Evolutionary conservation across 2,329 filamentous ascomycete genomes (phyloP), one percentile per base, ranked within the genome.

Genomic region (Calonectria ilicicola): DNA sequence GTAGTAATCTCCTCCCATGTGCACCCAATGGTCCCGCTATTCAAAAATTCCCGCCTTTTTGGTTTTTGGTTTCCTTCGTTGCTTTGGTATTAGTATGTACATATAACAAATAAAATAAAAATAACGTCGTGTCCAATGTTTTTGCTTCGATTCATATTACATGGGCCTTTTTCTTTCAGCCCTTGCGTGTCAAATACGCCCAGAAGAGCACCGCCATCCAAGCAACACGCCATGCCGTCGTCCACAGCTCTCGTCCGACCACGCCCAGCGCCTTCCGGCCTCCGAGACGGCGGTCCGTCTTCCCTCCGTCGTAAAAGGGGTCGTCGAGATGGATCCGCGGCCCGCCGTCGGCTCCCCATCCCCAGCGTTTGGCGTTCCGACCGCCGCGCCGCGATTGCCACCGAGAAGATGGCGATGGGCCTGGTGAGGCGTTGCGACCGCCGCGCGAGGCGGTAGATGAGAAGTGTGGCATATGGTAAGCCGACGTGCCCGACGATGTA

Each of bases 161-260:
- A 56, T 64, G 38, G 21, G 29, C 8, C n/a, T 21, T 27, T 15
- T 35, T 44, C 23, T 32, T 35, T 75, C 83, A 94, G 75, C 92
- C 92, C 79, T 87, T 88, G 84, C 89, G 91, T 69, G 92, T 87
- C 77, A 96, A 84, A 84, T 91, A 94, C 35, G 87, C 86, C 87
- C 94, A 97, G 81, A 92, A 91, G 17, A 85, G 75, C 53, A 92
- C 82, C 23, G 90, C 91, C 82, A 94, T 89, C 87, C 89, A 91
- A 7, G 87, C 87, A 4, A 95, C 91, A 60, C 89, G 86, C 84
- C 90, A 91, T 21, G 92, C 78, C 53, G 90, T 92, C 10, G 86
- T 88, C 83, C 87, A 88, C 44, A 95, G 83, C 81, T 96, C 93
- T 29, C 87, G 85, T 38, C 85, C 81, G 7, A 93, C 88, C 5